Evolutionary conservation across 2,329 filamentous ascomycete genomes (phyloP).

Genomic region (Sporothrix protearum): DNA sequence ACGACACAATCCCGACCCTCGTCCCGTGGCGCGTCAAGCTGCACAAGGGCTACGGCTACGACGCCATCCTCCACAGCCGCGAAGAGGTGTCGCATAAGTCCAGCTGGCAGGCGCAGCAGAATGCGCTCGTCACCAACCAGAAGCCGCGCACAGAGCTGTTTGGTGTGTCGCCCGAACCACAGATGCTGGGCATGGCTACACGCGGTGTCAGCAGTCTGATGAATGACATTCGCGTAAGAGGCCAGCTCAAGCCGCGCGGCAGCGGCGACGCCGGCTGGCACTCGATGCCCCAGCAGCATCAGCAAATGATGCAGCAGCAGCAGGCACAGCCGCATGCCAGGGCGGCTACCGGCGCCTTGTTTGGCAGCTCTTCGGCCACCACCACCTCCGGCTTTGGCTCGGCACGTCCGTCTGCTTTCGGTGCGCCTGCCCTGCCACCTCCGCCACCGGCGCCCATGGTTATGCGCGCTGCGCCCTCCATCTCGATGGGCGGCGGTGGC

Average conservation of each 20-base stretch:
- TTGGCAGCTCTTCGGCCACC: neutral
- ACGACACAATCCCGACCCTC: slow-evolving; percentile 53
- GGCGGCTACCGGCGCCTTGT: neutral
- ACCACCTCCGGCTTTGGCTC: neutral
- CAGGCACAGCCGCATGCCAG: neutral
- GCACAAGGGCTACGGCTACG: slow-evolving; percentile 29
- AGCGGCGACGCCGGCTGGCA: neutral
- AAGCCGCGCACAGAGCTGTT: slow-evolving; percentile 39
- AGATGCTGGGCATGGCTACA: neutral
- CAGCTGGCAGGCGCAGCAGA: slow-evolving; percentile 33
- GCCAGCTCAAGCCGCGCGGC: neutral
- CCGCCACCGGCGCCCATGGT: neutral
- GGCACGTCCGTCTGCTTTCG: neutral
- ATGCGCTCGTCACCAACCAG: slow-evolving; percentile 25
- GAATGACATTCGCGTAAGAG: neutral
- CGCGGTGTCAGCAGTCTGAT: neutral
- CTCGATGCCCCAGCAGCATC: neutral
- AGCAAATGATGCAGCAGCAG: slow-evolving; percentile 16
- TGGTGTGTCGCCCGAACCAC: slow-evolving; percentile 29
- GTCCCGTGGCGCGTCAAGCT: slow-evolving; percentile 56
- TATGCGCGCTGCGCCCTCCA: neutral
- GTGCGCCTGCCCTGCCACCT: neutral
- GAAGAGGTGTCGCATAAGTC: slow-evolving; percentile 39
- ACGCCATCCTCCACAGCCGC: slow-evolving; percentile 39
- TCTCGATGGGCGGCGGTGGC: neutral